phyloP scores from a whole-genome alignment of 805 yeast species.

The Ogataea thermomethanolica region DNA sequence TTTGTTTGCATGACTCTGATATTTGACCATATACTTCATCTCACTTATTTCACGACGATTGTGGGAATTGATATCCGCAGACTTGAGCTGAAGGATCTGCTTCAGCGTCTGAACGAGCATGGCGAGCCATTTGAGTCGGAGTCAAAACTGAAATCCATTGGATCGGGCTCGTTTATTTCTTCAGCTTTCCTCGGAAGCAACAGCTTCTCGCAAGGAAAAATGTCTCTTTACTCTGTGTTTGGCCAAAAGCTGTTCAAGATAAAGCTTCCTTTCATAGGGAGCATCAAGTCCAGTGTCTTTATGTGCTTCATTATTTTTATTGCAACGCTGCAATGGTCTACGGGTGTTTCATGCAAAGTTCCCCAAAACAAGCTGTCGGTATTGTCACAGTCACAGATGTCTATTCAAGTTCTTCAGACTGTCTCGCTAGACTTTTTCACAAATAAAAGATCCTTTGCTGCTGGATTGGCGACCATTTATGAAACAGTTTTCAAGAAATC shows the following conservation, averaged over 20 bases:
- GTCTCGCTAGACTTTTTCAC: constrained; percentile 24
- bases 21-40: constrained; percentile 57
- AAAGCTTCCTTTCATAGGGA: constrained; percentile 36
- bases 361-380: constrained; percentile 1
- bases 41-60: constrained; percentile 63
- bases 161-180: constrained; percentile 23
- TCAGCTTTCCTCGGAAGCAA: constrained; percentile 14
- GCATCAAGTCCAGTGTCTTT: constrained; percentile 31
- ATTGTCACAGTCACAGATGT: constrained; percentile 1
- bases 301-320: constrained; percentile 28
- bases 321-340: constrained; percentile 35
- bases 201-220: constrained; percentile 4
- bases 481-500: constrained; percentile 5
- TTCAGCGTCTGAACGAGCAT: constrained; percentile 27
- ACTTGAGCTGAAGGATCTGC: constrained; percentile 55
- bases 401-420: constrained; percentile 11
- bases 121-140: constrained; percentile 9
- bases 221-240: constrained; percentile 18
- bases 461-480: constrained; percentile 22
- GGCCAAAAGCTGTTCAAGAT: constrained; percentile 35
- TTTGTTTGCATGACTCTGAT: constrained; percentile 48
- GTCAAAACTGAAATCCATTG: constrained; percentile 17
- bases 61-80: constrained; percentile 65
- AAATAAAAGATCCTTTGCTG: constrained; percentile 30
- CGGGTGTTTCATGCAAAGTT: constrained; percentile 17